Evolutionary conservation across 306 rosid genomes (phyloP), one percentile per base, ranked within the genome.

Genomic region (Gleditsia sinensis): DNA sequence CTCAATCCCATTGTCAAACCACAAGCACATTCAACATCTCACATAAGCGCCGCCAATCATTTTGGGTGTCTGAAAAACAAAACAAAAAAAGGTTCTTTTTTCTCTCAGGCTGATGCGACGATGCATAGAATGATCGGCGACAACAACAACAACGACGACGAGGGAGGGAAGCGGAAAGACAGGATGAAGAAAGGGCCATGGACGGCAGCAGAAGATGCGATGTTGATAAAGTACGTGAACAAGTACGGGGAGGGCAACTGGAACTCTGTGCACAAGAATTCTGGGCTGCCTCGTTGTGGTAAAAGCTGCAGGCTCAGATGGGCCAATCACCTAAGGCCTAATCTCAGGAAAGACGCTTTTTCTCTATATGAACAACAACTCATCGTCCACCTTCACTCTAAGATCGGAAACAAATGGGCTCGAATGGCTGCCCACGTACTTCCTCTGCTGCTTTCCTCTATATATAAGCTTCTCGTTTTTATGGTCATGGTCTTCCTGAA

Each of bases 241-340:
- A 86, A 76, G 32, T 71, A 81, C 14, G 97, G 96, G 0, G 96
- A 91, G 72, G 98, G 98, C n/a, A 94, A 85, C 69, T 94, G 98
- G 97, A 91, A 86, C 48, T 84, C 84, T 0, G 94, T 94, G 1
- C 96, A 85, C 45, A 89, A 85, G 76, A 86, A 86, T 60, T 79
- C 92, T 0, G 90, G 86, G 14, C 65, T 94, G 63, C 75, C 70
- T 0, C 77, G 98, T 43, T 86, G 94, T 49, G 97, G 98, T 12
- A 94, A 94, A 75, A 94, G 98, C 45, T 94, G 98, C 42, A 81
- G 98, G 64, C 90, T 94, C 3, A 61, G 98, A 45, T 94, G 98
- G 98, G 90, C 96, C 12, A 94, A 94, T 57, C 98, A 94, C 75
- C 77, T 94, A 30, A 71, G 96, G 48, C 97, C 98, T 4, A 85